phyloP scores from a whole-genome alignment of 805 yeast genomes.

The Brettanomyces custersianus region DNA sequence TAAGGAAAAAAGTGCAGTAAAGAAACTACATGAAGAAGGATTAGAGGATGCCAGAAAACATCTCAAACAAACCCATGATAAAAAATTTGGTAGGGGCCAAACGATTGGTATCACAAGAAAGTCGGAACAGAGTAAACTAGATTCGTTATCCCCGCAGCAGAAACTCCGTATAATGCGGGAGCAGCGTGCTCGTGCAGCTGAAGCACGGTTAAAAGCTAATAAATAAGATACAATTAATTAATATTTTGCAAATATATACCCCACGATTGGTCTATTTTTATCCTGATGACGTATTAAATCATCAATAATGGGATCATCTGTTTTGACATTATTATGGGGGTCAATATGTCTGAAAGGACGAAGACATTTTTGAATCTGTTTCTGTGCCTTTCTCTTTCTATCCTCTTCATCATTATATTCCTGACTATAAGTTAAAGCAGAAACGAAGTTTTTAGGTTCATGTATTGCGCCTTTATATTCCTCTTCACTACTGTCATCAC shows the following conservation, averaged over 20 bases:
- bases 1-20: constrained; percentile 30
- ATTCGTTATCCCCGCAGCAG: constrained; percentile 67
- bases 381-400: constrained; percentile 9
- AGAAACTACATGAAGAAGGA: constrained; percentile 33
- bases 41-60: constrained; percentile 12
- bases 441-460: constrained; percentile 35
- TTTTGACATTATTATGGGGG: constrained; percentile 26
- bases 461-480: constrained; percentile 9
- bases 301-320: constrained; percentile 27
- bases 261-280: constrained; percentile 20
- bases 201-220: constrained; percentile 54
- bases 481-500: constrained; percentile 13
- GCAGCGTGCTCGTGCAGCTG: constrained; percentile 94
- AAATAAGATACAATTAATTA: neutral
- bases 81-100: constrained; percentile 1
- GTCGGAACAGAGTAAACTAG: constrained; percentile 35
- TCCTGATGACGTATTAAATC: constrained; percentile 18
- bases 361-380: constrained; percentile 48
- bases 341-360: constrained; percentile 55
- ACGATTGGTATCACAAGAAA: neutral
- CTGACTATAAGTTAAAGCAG: constrained; percentile 42
- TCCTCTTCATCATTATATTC: constrained; percentile 21
- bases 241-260: constrained; percentile 32
- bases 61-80: constrained; percentile 5
- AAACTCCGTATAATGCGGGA: constrained; percentile 78